phyloP scores from a whole-genome alignment of 129 eudicot species.

The Scalesia atractyloides region DNA sequence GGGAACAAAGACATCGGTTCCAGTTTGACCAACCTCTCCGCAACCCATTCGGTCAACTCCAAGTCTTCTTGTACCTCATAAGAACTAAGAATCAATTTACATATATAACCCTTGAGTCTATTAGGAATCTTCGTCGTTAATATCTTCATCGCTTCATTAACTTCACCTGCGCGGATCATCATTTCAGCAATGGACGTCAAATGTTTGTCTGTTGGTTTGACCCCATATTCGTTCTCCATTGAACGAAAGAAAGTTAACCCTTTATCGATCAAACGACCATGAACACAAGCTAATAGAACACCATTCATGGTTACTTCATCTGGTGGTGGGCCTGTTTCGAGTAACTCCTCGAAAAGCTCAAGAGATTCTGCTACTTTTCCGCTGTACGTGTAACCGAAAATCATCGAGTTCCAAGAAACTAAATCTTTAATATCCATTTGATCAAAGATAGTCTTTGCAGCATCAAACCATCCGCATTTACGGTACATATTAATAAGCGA shows the following conservation, averaged over 20 bases:
- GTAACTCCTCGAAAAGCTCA: constrained; percentile 49
- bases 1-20: constrained; percentile 56
- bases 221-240: constrained; percentile 51
- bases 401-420: constrained; percentile 85
- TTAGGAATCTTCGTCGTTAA: constrained; percentile 35
- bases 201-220: constrained; percentile 53
- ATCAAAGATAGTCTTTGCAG: constrained; percentile 47
- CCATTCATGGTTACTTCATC: constrained; percentile 62
- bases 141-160: constrained; percentile 49
- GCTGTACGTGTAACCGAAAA: constrained; percentile 53
- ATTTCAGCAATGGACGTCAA: constrained; percentile 48
- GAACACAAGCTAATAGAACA: constrained; percentile 65
- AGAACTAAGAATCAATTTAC: constrained; percentile 53
- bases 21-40: constrained; percentile 51
- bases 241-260: constrained; percentile 46
- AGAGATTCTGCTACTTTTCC: constrained; percentile 58
- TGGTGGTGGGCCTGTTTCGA: constrained; percentile 47
- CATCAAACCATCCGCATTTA: constrained; percentile 53
- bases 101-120: constrained; percentile 45
- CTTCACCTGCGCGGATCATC: constrained; percentile 58
- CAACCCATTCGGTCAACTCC: constrained; percentile 45
- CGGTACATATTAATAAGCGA: constrained; percentile 80
- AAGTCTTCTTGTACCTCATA: constrained; percentile 48
- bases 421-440: constrained; percentile 52
- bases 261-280: constrained; percentile 51